Conservation (phyloP, 2,329 filamentous ascomycete genomes). For the Parascedosporium putredinis region DNA sequence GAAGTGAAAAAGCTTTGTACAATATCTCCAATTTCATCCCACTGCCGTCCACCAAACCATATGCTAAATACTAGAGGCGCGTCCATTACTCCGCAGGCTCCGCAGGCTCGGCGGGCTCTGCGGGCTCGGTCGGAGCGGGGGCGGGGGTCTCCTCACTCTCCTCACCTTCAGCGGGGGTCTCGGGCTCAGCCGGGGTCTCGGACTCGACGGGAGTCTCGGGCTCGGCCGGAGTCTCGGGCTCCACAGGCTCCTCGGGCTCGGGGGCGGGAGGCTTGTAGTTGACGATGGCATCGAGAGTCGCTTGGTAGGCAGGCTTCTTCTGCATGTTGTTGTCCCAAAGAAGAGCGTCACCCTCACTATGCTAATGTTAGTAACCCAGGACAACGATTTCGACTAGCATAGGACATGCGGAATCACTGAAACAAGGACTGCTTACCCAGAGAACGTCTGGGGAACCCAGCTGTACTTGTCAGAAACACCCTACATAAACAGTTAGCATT, state of each 20-base stretch:
- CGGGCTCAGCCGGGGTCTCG: neutral
- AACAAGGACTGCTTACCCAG: slow-evolving; percentile 13
- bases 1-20: neutral
- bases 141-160: neutral
- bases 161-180: neutral
- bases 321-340: slow-evolving; percentile 14
- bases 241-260: slow-evolving; percentile 2
- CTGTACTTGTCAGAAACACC: slow-evolving; percentile 17
- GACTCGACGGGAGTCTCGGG: neutral
- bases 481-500: slow-evolving; percentile 11
- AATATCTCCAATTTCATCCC: too few relatives aligned
- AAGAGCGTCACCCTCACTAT: slow-evolving; percentile 10
- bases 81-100: too few relatives aligned
- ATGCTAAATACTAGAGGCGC: too few relatives aligned
- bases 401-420: neutral
- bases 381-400: neutral
- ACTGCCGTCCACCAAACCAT: too few relatives aligned
- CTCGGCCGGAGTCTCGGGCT: neutral
- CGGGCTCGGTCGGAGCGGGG: neutral
- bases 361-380: neutral
- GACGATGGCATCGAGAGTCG: slow-evolving; percentile 11
- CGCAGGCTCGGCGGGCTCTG: neutral
- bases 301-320: slow-evolving; percentile 15
- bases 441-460: slow-evolving; percentile 16
- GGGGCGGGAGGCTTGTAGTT: slow-evolving; percentile 6